phyloP scores from a whole-genome alignment of 140 eudicot genomes.

The Anethum foeniculum region DNA sequence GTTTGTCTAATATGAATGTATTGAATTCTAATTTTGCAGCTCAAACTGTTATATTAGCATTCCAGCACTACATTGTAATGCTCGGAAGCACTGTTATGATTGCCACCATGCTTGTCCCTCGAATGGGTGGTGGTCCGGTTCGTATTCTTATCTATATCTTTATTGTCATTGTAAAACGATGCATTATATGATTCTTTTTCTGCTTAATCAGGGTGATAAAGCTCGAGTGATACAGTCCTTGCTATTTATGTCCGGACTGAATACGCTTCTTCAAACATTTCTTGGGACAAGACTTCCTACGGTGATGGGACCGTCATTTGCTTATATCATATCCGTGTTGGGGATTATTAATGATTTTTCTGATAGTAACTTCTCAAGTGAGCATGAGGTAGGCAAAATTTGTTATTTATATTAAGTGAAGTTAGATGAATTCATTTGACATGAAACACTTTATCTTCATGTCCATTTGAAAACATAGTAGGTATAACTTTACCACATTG shows the following conservation, averaged over 20 bases:
- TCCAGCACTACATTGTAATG: constrained; percentile 91
- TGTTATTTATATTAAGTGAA: background rate
- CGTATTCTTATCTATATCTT: constrained; percentile 19
- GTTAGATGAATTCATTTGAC: background rate
- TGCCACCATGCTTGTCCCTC: constrained; percentile 60
- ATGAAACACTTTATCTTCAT: background rate
- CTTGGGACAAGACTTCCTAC: constrained; percentile 78
- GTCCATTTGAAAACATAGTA: background rate
- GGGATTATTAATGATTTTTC: constrained; percentile 46
- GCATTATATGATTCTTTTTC: background rate
- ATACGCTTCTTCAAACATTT: constrained; percentile 77
- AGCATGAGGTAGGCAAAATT: constrained; percentile 47
- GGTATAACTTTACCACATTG: background rate
- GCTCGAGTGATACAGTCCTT: constrained; percentile 75
- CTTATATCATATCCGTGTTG: constrained; percentile 52
- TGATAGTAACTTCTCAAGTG: constrained; percentile 34
- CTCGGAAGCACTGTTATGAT: constrained; percentile 72
- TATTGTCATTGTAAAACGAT: background rate
- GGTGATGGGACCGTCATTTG: constrained; percentile 89
- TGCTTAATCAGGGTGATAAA: constrained; percentile 54
- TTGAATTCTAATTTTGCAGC: constrained; percentile 30
- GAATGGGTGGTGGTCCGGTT: constrained; percentile 72
- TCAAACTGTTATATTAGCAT: constrained; percentile 56
- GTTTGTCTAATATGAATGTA: background rate
- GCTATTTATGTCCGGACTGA: constrained; percentile 73